phyloP scores from a whole-genome alignment of 345 rosid genomes.

The Gossypioides kirkii region DNA sequence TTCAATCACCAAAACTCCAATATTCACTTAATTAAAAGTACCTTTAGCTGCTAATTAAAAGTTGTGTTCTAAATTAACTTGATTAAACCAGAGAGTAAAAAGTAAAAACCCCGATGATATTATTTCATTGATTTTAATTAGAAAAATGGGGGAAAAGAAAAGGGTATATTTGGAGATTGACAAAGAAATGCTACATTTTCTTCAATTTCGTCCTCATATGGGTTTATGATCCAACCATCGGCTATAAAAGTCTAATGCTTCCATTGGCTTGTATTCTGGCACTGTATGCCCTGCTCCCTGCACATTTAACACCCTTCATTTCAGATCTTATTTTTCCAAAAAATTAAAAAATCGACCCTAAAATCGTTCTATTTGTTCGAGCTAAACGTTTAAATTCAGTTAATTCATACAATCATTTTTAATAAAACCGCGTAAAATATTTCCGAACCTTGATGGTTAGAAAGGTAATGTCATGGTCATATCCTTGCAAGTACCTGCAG shows the following conservation, averaged over 20 bases:
- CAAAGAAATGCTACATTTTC: neutral
- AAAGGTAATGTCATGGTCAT: conserved; percentile 45
- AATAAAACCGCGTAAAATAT: neutral
- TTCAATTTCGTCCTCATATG: conserved; percentile 15
- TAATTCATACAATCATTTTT: too few species aligned
- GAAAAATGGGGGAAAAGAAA: neutral
- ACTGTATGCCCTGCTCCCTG: conserved; percentile 74
- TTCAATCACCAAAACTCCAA: too few species aligned
- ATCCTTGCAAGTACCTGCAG: conserved; percentile 47
- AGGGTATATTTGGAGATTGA: neutral
- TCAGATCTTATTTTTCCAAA: too few species aligned
- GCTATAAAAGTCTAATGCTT: conserved; percentile 37
- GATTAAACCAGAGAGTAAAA: neutral
- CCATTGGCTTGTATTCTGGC: conserved; percentile 53
- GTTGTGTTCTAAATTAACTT: too few species aligned
- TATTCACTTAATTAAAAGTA: too few species aligned
- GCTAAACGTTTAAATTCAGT: too few species aligned
- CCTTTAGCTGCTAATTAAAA: too few species aligned
- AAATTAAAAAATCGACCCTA: too few species aligned
- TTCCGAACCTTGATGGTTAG: conserved; percentile 49
- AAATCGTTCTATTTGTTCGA: too few species aligned
- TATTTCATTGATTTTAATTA: neutral
- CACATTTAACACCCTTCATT: neutral
- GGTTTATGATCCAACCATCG: conserved; percentile 38
- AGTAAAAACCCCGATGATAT: neutral